Evolutionary conservation across 2,329 filamentous ascomycete species (phyloP), one percentile per base, ranked within the genome.

Genomic region (Ophiostoma quercus): DNA sequence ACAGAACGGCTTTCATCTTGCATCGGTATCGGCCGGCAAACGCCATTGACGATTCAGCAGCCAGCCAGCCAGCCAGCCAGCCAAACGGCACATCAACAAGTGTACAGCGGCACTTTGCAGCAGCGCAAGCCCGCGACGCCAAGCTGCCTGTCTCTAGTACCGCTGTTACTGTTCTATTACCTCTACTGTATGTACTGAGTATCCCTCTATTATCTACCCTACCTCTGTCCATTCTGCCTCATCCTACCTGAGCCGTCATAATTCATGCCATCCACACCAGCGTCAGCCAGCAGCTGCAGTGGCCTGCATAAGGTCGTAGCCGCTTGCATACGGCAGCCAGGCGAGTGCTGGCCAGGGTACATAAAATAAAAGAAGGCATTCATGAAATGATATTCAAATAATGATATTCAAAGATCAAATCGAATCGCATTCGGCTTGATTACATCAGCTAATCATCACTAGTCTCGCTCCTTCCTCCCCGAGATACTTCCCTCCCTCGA

Each of bases 291-390:
- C 57, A 62, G 57, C 57, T 62, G 57, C 57, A 34, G 57, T 25
- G 25, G 11, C 57, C 57, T 62, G 57, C 57, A 62, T 62, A 32
- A 34, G 57, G 57, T 62, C 6, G 57, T 62, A 62, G 57, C 57
- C 25, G 57, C 25, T 57, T 62, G 57, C 57, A 69, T 39, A 62
- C 65, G 57, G 14, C 47, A 43, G 22, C 22, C 8, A 25, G 9
- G 22, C 3, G n/a, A 25, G 9, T 8, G 51, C 43, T 47, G 16
- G 43, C 16, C 19, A 41, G 34, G 34, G 5, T 34, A 34, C 34
- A 34, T 34, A 34, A 34, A 34, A 34, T 8, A 5, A 34, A 34
- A 29, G 25, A 34, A 34, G 34, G 34, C 41, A 29, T 43, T 43
- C 41, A 43, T 12, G 41, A 16, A 6, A 47, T 19, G 16, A n/a